phyloP scores from a whole-genome alignment of 495 filamentous ascomycete genomes.

The Penicillium riverlandense region DNA sequence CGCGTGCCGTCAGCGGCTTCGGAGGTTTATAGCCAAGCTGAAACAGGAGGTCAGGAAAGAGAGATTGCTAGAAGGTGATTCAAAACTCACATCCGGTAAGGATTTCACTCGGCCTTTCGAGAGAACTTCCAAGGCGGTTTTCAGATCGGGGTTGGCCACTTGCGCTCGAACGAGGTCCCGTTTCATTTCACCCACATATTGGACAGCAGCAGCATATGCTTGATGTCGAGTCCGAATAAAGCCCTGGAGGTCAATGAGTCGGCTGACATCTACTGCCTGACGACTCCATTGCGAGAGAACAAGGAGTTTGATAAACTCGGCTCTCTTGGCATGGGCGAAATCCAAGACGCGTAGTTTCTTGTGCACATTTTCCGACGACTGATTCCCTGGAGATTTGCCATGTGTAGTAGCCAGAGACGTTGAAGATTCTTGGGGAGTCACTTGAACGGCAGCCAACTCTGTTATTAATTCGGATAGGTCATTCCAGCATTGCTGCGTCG shows the following conservation, averaged over 20 bases:
- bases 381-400: conserved; percentile 51
- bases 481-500: conserved; percentile 76
- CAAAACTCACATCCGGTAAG: conserved; percentile 63
- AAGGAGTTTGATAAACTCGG: conserved; percentile 81
- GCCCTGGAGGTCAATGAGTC: conserved; percentile 73
- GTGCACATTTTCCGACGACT: conserved; percentile 56
- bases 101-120: conserved; percentile 64
- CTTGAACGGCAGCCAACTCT: conserved; percentile 57
- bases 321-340: conserved; percentile 57
- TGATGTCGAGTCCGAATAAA: conserved; percentile 58
- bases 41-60: not conserved
- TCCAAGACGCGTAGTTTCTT: conserved; percentile 77
- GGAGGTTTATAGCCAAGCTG: conserved; percentile 75
- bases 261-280: conserved; percentile 66
- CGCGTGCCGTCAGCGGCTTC: conserved; percentile 56
- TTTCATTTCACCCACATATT: conserved; percentile 62
- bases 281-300: conserved; percentile 84
- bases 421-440: conserved; percentile 32
- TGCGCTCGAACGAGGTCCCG: conserved; percentile 53
- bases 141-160: conserved; percentile 81
- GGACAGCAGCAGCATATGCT: conserved; percentile 48
- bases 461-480: conserved; percentile 64
- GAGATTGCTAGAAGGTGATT: not conserved
- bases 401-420: conserved; percentile 24
- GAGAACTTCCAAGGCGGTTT: conserved; percentile 79